Base-by-base conservation (phyloP, 768 basidiomycete genomes). In the Hemileccinum rubropunctum region DNA sequence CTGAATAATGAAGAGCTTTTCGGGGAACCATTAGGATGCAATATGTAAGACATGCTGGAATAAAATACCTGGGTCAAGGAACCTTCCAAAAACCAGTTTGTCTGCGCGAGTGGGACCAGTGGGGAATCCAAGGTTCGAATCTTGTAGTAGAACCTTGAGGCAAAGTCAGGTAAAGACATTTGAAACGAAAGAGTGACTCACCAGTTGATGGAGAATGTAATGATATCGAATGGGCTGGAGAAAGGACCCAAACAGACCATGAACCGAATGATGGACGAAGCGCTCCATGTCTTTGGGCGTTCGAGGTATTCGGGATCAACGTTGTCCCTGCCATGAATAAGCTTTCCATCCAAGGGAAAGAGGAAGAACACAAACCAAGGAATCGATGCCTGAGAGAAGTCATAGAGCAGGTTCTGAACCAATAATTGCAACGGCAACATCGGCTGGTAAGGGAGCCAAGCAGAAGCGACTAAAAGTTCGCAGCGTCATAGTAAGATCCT, bases 391-490 rank as follows among this genome's bases (percentile, higher is more conserved):
- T 70, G 69, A 23, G 71, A 70, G 40, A 70, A 71, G 49, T 70
- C 71, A 44, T 70, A 70, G 2, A 70, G 56, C 23, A 70, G 39
- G 45, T 71, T 70, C 48, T 70, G 68, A 18, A 59, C 51, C 32
- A 70, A 56, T 8, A 70, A 32, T 33, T 70, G 68, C 32, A 70
- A 32, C 11, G 71, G 67, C 21, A 62, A 48, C 71, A 70, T 71
- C 3, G 70, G 69, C 39, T 71, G 63, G 43, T 71, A 72, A 23
- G 69, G 70, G 26, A 70, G 28, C 70, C 70, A 70, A 42, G 67
- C 69, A 28, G 69, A 72, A 40, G 69, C 70, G 35, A 71, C 65
- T 66, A 32, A 20, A 32, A 39, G 13, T 36, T 43, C 17, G 7
- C 37, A 14, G 21, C 26, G 18, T 58, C 17, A 55, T 18, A 9